A percentile compares a stretch with the other conserved stretches of the same genome.
Conservation (phyloP, 352 stramenopile genomes). For the Pythium rishiriense region DNA sequence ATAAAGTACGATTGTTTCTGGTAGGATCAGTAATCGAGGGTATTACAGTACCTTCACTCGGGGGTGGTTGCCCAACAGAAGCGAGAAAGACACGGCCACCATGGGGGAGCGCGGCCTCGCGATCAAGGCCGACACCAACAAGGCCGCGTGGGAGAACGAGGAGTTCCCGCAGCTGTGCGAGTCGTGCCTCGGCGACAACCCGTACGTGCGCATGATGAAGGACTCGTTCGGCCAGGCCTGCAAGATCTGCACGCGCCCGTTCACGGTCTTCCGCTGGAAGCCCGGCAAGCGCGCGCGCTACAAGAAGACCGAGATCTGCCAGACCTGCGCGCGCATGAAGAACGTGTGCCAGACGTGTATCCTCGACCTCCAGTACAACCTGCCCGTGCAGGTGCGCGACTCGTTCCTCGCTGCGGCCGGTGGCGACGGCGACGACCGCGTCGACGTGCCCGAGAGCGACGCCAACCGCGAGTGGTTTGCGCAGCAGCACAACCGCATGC, state of each 20-base stretch:
- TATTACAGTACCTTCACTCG: not conserved
- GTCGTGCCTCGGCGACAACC: conserved; percentile 98
- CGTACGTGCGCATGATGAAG: conserved; percentile 99
- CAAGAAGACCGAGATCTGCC: conserved; percentile 98
- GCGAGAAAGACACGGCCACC: conserved; percentile 5
- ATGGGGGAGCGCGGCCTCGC: conserved; percentile 86
- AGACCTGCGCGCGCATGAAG: conserved; percentile 98
- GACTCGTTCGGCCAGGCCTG: conserved; percentile 95
- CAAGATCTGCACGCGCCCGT: conserved; percentile 98
- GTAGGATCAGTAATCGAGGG: conserved; percentile 7
- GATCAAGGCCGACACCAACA: conserved; percentile 87
- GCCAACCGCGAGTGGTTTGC: conserved; percentile 96
- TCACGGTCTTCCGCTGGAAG: conserved; percentile 98
- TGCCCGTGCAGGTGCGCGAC: conserved; percentile 95
- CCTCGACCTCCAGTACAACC: conserved; percentile 97
- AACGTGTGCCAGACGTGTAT: conserved; percentile 99
- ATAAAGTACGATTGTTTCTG: conserved; percentile 5
- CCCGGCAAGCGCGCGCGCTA: conserved; percentile 96
- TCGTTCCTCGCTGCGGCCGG: conserved; percentile 58
- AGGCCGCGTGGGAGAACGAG: conserved; percentile 90
- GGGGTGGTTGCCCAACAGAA: not conserved
- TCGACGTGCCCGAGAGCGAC: conserved; percentile 91
- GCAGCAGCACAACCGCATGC: conserved; percentile 88
- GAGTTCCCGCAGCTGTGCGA: conserved; percentile 99
- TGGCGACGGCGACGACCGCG: conserved; percentile 40